Base-by-base conservation (phyloP, 495 filamentous ascomycete genomes). In the Hypoxylon cercidicola region DNA sequence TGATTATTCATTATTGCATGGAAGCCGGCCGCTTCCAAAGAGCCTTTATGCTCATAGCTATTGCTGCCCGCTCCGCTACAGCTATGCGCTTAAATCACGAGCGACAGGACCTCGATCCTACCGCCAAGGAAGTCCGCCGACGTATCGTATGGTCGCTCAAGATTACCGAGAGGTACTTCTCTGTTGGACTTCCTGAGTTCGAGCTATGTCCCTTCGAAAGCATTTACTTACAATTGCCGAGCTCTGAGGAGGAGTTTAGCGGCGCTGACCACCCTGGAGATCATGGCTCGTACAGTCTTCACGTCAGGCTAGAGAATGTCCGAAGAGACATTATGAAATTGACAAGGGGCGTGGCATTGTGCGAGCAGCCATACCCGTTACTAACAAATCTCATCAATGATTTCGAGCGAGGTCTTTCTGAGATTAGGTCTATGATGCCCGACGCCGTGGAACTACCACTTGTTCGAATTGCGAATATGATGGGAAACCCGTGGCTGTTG, bases 31-130 rank as follows among this genome's bases (percentile, higher is more conserved):
- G 62, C 48, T 66, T 66, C 20, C 62, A 66, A 20, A 49, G 62
- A 25, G 62, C 62, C 10, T 66, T 66, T 28, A 61, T 66, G 46
- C 55, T 66, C 1, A 52, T 57, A n/a, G 46, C 62, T 6, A 49
- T 66, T 13, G 62, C 62, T 4, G 47, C 62, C 18, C 62, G 62
- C 13, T 66, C 55, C 12, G 62, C 48, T 13, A 48, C 52, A n/a
- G 62, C 62, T 13, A 66, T 66, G 62, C 62, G 62, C 11, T 48
- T 66, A 1, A 66, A 66, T 19, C 62, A 66, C 18, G 62, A 66
- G 30, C 55, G 56, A n/a, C 28, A 46, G 4, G 62, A 66, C 25
- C 55, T 66, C 7, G 51, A 56, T 12, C 19, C 35, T 7, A 28
- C 48, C 12, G 28, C 51, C n/a, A 56, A 61, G 55, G 62, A 66